Evolutionary conservation across 352 stramenopile genomes (phyloP).

Genomic region (Phytophthora idaei): DNA sequence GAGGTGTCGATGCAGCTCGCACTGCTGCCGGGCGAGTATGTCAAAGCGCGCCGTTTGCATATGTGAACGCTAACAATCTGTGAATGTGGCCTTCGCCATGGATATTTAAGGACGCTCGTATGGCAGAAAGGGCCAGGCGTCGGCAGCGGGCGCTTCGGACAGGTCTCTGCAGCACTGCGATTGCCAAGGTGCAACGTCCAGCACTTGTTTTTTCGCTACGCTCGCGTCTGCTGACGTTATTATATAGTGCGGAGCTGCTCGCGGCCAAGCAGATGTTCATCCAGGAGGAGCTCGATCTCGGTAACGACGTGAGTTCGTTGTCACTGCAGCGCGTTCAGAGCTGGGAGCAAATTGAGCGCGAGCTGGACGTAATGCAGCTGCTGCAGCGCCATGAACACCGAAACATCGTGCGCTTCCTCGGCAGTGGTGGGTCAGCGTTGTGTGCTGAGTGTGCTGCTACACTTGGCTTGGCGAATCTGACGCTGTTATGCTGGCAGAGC

Average conservation of each 20-base stretch:
- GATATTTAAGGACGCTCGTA: constrained; percentile 47
- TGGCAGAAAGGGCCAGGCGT: constrained; percentile 75
- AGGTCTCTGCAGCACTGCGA: constrained; percentile 72
- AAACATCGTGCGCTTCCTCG: constrained; percentile 68
- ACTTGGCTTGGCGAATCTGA: background rate
- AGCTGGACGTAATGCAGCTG: constrained; percentile 50
- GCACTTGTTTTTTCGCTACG: background rate
- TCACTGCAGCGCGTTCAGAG: constrained; percentile 59
- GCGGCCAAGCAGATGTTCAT: constrained; percentile 91
- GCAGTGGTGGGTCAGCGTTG: constrained; percentile 42
- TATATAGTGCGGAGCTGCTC: constrained; percentile 74
- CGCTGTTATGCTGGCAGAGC: constrained; percentile 35
- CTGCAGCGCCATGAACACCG: constrained; percentile 49
- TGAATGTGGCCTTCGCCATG: too few species aligned
- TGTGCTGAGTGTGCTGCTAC: background rate
- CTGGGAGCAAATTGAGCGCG: constrained; percentile 63
- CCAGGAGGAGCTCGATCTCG: constrained; percentile 71
- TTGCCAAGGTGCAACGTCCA: constrained; percentile 51
- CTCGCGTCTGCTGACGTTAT: constrained; percentile 13
- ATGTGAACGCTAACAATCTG: background rate
- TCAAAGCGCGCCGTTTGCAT: background rate
- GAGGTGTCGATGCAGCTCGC: constrained; percentile 49
- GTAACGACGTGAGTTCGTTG: constrained; percentile 69
- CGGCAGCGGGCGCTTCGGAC: constrained; percentile 73
- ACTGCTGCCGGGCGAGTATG: constrained; percentile 55